phyloP scores from a whole-genome alignment of 352 stramenopile genomes.

The Thraustotheca clavata region DNA sequence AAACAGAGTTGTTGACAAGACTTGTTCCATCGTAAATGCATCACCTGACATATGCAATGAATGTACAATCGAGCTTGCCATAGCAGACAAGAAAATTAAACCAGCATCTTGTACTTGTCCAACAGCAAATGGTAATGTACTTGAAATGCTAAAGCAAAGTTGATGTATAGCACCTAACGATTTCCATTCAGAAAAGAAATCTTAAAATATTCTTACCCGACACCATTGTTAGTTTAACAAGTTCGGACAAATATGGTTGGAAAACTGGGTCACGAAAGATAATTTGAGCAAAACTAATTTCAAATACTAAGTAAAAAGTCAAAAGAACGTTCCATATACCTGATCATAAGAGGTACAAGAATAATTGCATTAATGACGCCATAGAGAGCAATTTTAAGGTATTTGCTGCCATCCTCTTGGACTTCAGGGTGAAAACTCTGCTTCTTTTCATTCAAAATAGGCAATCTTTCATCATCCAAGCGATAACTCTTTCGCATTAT shows the following conservation, averaged over 20 bases:
- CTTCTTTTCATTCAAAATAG: not conserved
- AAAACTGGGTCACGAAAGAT: conserved; percentile 92
- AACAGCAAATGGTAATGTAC: conserved; percentile 94
- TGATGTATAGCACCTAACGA: conserved; percentile 57
- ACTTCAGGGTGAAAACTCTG: not conserved
- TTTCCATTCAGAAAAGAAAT: not conserved
- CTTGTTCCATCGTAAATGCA: conserved; percentile 45
- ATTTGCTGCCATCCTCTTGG: conserved; percentile 13
- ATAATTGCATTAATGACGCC: conserved; percentile 93
- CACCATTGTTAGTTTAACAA: conserved; percentile 92
- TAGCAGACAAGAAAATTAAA: conserved; percentile 97
- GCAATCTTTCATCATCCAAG: conserved; percentile 14
- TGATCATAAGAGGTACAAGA: conserved; percentile 83
- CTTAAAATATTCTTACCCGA: conserved; percentile 28
- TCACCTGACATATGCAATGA: conserved; percentile 33
- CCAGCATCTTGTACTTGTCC: conserved; percentile 98
- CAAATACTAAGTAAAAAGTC: not conserved
- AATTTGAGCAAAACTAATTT: conserved; percentile 92
- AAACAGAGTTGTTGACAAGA: conserved; percentile 92
- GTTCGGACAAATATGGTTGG: conserved; percentile 85
- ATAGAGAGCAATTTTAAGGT: conserved; percentile 51
- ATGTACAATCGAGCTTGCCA: conserved; percentile 87
- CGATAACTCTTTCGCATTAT: conserved; percentile 6
- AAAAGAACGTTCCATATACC: not conserved
- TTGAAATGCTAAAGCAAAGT: conserved; percentile 81